phyloP scores from a whole-genome alignment of 106 monocot genomes.

The Dactylorhiza incarnata region DNA sequence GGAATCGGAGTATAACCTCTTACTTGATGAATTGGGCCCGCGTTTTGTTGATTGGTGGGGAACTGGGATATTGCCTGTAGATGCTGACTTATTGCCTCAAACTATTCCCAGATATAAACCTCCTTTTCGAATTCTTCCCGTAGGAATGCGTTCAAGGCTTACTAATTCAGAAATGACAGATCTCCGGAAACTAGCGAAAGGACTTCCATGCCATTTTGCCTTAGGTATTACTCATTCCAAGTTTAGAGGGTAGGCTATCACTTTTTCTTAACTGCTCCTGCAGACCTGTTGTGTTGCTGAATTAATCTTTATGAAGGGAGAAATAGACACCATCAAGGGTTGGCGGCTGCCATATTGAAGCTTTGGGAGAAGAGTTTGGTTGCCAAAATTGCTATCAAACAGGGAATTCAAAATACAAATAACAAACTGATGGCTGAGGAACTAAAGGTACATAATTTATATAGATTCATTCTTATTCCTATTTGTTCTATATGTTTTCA shows the following conservation, averaged over 20 bases:
- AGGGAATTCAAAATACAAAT: constrained; percentile 95
- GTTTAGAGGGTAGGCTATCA: background rate
- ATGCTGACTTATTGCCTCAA: constrained; percentile 91
- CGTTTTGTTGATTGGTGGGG: constrained; percentile 99
- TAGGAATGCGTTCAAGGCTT: constrained; percentile 79
- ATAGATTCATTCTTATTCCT: background rate
- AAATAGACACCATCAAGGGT: constrained; percentile 89
- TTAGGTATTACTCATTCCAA: constrained; percentile 50
- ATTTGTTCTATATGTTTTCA: background rate
- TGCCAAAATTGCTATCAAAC: constrained; percentile 95
- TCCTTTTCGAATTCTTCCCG: constrained; percentile 85
- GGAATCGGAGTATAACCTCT: constrained; percentile 54
- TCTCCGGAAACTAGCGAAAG: constrained; percentile 73
- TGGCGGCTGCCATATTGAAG: constrained; percentile 87
- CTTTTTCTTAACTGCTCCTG: constrained; percentile 7
- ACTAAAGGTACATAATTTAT: constrained; percentile 49
- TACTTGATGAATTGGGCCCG: constrained; percentile 88
- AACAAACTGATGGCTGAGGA: constrained; percentile 98
- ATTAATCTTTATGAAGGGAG: constrained; percentile 59
- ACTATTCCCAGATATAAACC: constrained; percentile 75
- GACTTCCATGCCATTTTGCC: constrained; percentile 92
- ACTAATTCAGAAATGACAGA: constrained; percentile 91
- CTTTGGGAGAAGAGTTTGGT: constrained; percentile 92
- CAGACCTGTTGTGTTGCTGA: background rate
- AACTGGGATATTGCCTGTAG: constrained; percentile 81